phyloP scores from a whole-genome alignment of 495 filamentous ascomycete genomes.

The Ramalina intermedia region DNA sequence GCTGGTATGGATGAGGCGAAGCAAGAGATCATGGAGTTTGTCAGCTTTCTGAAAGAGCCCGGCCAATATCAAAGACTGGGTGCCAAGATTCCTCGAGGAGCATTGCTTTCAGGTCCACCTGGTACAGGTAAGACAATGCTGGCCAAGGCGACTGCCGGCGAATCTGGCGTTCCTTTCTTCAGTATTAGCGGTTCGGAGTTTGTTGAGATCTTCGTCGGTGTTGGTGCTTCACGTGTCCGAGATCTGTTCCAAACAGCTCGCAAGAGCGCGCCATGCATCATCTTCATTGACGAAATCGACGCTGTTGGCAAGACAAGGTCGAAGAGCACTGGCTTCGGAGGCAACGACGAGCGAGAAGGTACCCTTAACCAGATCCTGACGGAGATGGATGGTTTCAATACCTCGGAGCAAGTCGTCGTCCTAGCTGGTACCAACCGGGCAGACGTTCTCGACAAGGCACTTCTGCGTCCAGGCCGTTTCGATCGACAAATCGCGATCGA shows the following conservation, averaged over 20 bases:
- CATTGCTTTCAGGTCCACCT: slow-evolving; percentile 88
- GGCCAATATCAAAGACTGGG: slow-evolving; percentile 83
- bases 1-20: slow-evolving; percentile 99
- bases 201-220: slow-evolving; percentile 98
- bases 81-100: slow-evolving; percentile 93
- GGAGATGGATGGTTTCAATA: slow-evolving; percentile 99
- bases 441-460: slow-evolving; percentile 84
- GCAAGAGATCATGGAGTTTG: slow-evolving; percentile 97
- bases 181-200: slow-evolving; percentile 97
- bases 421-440: slow-evolving; percentile 91
- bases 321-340: slow-evolving; percentile 61
- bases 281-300: slow-evolving; percentile 99
- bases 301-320: slow-evolving; percentile 84
- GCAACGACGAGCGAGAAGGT: slow-evolving; percentile 91
- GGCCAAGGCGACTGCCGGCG: slow-evolving; percentile 93
- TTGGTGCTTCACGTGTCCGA: slow-evolving; percentile 85
- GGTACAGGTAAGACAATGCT: slow-evolving; percentile 97
- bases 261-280: slow-evolving; percentile 94
- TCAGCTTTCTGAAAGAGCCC: slow-evolving; percentile 85
- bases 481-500: slow-evolving; percentile 93
- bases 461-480: slow-evolving; percentile 94
- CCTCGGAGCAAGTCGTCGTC: slow-evolving; percentile 93
- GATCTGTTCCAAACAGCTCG: slow-evolving; percentile 90
- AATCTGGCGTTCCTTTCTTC: slow-evolving; percentile 96
- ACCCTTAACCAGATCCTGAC: slow-evolving; percentile 97